Conservation (phyloP, 2,329 filamentous ascomycete genomes). For the Cladosporium sp. region DNA sequence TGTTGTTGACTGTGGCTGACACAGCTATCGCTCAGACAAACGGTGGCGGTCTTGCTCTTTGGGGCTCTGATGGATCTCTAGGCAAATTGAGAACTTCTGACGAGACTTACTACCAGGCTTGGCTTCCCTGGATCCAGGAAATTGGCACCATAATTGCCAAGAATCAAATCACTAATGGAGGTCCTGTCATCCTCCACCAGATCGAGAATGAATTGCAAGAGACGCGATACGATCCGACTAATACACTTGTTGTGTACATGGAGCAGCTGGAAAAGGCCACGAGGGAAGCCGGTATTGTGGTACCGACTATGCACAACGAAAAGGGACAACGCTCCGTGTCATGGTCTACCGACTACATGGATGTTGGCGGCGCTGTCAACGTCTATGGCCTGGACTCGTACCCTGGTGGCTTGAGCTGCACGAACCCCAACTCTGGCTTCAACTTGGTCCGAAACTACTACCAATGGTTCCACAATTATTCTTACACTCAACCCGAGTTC, state of each 20-base stretch:
- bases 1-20: background rate
- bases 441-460: constrained; percentile 49
- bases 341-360: constrained; percentile 59
- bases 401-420: constrained; percentile 58
- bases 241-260: constrained; percentile 61
- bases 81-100: constrained; percentile 48
- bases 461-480: constrained; percentile 34
- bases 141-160: constrained; percentile 65
- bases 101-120: constrained; percentile 44
- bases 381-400: constrained; percentile 49
- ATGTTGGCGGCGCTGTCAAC: constrained; percentile 52
- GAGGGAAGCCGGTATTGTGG: constrained; percentile 62
- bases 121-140: constrained; percentile 50
- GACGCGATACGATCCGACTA: constrained; percentile 49
- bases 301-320: constrained; percentile 69
- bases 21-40: background rate
- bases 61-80: constrained; percentile 59
- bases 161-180: constrained; percentile 73
- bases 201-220: constrained; percentile 47
- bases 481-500: constrained; percentile 47
- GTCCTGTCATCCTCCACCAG: constrained; percentile 41
- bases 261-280: constrained; percentile 66
- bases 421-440: constrained; percentile 53
- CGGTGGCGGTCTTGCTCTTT: constrained; percentile 57
- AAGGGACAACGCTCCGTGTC: constrained; percentile 56